phyloP scores from a whole-genome alignment of 2,329 filamentous ascomycete genomes.

The Talaromyces sp. region DNA sequence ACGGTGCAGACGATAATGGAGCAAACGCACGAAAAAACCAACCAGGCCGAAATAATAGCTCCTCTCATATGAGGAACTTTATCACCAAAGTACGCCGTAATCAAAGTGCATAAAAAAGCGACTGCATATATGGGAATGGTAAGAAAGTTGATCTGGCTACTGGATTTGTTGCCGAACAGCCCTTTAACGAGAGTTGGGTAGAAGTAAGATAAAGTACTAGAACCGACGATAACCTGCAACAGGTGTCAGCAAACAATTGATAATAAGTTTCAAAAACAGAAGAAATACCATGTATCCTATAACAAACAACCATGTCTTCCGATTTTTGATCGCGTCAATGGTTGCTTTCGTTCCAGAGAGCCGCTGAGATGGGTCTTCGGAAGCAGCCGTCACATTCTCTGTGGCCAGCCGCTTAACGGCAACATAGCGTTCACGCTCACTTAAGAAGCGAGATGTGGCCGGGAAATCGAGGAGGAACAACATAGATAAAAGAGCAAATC shows the following conservation, averaged over 20 bases:
- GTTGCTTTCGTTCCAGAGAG: background rate
- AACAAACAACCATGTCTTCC: slow-evolving; percentile 1
- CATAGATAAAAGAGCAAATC: slow-evolving; percentile 48
- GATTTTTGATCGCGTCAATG: background rate
- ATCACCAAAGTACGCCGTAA: background rate
- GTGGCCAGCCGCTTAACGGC: background rate
- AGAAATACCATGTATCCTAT: background rate
- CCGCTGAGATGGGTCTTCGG: background rate
- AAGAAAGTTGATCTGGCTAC: slow-evolving; percentile 16
- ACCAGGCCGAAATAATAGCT: background rate
- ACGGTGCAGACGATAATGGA: slow-evolving; percentile 40
- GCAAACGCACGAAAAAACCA: slow-evolving; percentile 19
- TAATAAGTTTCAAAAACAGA: no score
- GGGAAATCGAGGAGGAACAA: slow-evolving; percentile 22
- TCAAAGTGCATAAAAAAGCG: background rate
- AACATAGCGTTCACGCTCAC: background rate
- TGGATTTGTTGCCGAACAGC: slow-evolving; percentile 21
- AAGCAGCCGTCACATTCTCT: background rate
- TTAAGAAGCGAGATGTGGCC: background rate
- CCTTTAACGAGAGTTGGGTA: slow-evolving; percentile 25
- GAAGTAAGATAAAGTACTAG: slow-evolving; percentile 27
- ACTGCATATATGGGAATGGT: background rate
- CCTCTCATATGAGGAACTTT: background rate
- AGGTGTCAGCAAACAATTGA: no score
- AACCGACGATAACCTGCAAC: slow-evolving; percentile 31